phyloP scores from a whole-genome alignment of 345 rosid genomes.

The Cardamine occulta region DNA sequence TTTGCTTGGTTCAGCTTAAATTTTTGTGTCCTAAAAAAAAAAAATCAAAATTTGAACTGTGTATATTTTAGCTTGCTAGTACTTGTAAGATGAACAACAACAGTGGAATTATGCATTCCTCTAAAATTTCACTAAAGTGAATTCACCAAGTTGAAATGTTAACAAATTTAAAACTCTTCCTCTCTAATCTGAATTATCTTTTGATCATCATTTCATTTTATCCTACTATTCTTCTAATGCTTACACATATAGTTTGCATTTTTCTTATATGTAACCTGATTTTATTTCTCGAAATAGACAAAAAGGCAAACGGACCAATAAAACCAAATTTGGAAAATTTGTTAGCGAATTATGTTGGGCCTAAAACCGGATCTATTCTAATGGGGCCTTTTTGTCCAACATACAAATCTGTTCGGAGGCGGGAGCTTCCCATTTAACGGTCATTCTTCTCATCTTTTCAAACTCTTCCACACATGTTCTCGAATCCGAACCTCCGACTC shows the following conservation, averaged over 20 bases:
- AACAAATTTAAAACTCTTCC: not conserved
- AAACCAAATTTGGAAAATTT: not conserved
- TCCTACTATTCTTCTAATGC: not conserved
- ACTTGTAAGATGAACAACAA: not conserved
- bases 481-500: constrained; percentile 44
- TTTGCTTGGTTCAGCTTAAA: not conserved
- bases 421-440: constrained; percentile 72
- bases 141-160: not conserved
- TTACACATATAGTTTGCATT: not conserved
- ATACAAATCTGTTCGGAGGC: constrained; percentile 63
- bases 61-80: not conserved
- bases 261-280: not conserved
- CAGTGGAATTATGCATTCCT: not conserved
- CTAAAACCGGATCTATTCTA: constrained; percentile 9
- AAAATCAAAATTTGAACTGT: not conserved
- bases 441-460: constrained; percentile 51
- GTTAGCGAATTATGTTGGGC: constrained; percentile 19
- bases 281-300: not conserved
- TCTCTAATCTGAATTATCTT: too few species aligned
- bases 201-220: not conserved
- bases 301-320: not conserved
- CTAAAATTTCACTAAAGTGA: not conserved
- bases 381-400: constrained; percentile 41
- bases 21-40: not conserved
- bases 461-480: constrained; percentile 63